These are phyloP conservation scores for Stemphylium beticola DNA, from an alignment of 2,329 filamentous ascomycete genomes.

Conservation along the genomic window DNA sequence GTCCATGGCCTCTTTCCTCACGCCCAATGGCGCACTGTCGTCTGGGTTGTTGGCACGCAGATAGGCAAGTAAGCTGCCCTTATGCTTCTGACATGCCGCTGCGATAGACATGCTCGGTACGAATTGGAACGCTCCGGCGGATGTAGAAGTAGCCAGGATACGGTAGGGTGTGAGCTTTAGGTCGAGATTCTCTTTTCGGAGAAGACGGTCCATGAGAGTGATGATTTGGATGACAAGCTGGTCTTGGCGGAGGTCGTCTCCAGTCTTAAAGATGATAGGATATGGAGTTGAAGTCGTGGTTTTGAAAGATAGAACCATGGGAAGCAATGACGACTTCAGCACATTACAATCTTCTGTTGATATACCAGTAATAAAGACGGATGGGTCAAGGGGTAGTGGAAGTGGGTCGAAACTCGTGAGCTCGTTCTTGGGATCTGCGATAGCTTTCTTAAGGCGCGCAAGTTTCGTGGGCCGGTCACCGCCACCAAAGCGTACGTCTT, in stretches of 20 bases:
- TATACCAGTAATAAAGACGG: constrained; percentile 77
- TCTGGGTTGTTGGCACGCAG: constrained; percentile 90
- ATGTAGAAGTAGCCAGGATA: constrained; percentile 89
- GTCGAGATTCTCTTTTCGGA: constrained; percentile 95
- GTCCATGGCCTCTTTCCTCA: constrained; percentile 91
- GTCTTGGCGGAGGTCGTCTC: constrained; percentile 94
- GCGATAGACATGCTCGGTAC: constrained; percentile 86
- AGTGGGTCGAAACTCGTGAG: constrained; percentile 82
- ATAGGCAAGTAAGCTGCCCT: constrained; percentile 78
- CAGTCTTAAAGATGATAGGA: constrained; percentile 95
- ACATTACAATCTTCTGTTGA: constrained; percentile 85
- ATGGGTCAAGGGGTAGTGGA: constrained; percentile 86
- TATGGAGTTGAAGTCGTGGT: constrained; percentile 79
- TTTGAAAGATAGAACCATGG: constrained; percentile 89
- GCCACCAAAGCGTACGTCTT: constrained; percentile 81
- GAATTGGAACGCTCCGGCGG: constrained; percentile 91
- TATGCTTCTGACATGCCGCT: constrained; percentile 82
- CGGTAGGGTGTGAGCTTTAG: constrained; percentile 95
- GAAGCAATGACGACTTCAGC: constrained; percentile 93
- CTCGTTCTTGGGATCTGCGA: constrained; percentile 91
- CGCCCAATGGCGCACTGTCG: constrained; percentile 76
- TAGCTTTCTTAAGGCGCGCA: constrained; percentile 80
- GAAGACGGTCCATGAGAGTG: constrained; percentile 93
- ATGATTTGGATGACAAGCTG: constrained; percentile 98
- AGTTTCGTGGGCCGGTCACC: constrained; percentile 81